Evolutionary conservation across 2,329 filamentous ascomycete genomes (phyloP).

Genomic region (Sarocladiaceae sp.): DNA sequence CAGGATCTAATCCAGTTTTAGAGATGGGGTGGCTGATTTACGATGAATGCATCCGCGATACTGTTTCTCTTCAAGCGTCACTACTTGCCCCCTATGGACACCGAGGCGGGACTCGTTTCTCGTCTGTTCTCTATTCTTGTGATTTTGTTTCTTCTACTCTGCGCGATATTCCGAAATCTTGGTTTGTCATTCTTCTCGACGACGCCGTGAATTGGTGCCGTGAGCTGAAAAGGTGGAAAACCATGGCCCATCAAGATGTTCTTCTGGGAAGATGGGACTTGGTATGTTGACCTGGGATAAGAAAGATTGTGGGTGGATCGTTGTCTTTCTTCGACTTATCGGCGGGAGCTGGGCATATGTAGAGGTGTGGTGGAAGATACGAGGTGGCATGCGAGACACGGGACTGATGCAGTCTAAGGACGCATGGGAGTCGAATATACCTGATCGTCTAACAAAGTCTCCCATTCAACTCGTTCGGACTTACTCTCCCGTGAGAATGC

Average conservation of each 20-base stretch:
- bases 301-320: not conserved
- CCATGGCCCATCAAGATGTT: too few relatives aligned
- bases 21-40: constrained; percentile 8
- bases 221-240: too few relatives aligned
- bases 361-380: too few relatives aligned
- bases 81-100: not conserved
- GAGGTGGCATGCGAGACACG: not conserved
- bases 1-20: constrained; percentile 61
- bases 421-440: constrained; percentile 1
- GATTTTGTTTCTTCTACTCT: not conserved
- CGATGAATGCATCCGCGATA: not conserved
- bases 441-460: not conserved
- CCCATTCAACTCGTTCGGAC: not conserved
- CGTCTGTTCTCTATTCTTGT: not conserved
- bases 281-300: not conserved
- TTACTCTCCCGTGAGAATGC: too few relatives aligned
- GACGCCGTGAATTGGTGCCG: too few relatives aligned
- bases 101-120: not conserved
- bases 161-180: too few relatives aligned
- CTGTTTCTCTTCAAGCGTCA: constrained; percentile 1
- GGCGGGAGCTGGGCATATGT: too few relatives aligned
- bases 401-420: not conserved
- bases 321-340: too few relatives aligned
- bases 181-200: too few relatives aligned
- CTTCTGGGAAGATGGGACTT: not conserved